Base-by-base conservation (phyloP, 2,329 filamentous ascomycete genomes). In the Teratosphaeria zuluensis region DNA sequence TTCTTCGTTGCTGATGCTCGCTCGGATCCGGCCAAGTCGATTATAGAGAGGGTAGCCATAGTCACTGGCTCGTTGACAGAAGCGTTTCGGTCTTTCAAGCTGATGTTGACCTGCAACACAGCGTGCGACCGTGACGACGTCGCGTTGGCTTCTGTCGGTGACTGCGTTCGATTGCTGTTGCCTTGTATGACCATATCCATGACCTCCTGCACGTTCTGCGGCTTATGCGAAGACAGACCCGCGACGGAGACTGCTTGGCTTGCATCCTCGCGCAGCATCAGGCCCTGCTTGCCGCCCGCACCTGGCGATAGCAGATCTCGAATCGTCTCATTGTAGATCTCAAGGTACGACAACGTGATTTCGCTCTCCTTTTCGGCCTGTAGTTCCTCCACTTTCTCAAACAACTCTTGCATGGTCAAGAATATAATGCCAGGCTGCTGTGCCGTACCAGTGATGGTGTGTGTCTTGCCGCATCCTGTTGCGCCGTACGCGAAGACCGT, bases 241-340 rank as follows among this genome's bases (percentile, higher is more conserved):
- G 90, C 82, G 1, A 99, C 94, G 0, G 90, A 94, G 7, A 99
- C 94, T 11, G 89, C 85, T 72, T 96, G 90, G 69, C 97, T 92
- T 59, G 89, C 88, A 77, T 99, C 94, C 75, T 99, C 94, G 54
- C 94, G 87, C 48, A 99, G 81, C 86, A 94, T 96, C 63, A 99
- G 76, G 2, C 90, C 88, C 64, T 85, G 82, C 75, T 92, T 94
- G 74, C 76, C 91, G 90, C 86, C 89, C 42, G 87, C 89, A 28
- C 87, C 87, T 0, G 90, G 88, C n/a, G 94, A 87, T 51, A 99
- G 80, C 69, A 99, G 77, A 76, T 99, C 94, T 56, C 94, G 89
- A 68, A 99, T 99, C 0, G 92, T 96, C 77, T 99, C 94, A 72
- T 99, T 99, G 80, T 99, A 99, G 63, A 99, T 99, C 72, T 99